Conservation (phyloP, 306 rosid genomes). For the Quercus alba region DNA sequence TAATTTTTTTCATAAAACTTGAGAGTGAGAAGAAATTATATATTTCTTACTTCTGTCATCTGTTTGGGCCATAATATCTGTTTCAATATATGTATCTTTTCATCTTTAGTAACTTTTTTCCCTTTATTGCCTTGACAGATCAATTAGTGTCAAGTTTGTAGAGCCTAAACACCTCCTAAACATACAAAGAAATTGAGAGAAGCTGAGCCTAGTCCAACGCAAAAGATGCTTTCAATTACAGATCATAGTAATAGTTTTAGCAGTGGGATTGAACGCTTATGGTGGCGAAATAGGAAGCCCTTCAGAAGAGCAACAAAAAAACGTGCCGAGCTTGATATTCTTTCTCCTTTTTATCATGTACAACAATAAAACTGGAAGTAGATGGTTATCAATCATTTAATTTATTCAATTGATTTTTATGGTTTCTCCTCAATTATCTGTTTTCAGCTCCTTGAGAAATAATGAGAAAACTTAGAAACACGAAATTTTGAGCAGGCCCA, state of each 20-base stretch:
- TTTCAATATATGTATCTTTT: no score
- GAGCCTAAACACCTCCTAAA: conserved; percentile 86
- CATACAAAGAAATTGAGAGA: conserved; percentile 49
- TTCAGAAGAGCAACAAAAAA: conserved; percentile 72
- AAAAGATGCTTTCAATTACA: conserved; percentile 22
- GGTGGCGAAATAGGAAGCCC: conserved; percentile 89
- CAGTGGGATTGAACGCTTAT: conserved; percentile 52
- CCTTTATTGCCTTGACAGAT: conserved; percentile 42
- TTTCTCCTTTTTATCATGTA: conserved; percentile 46
- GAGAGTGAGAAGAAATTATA: neutral
- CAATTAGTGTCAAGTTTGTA: conserved; percentile 42
- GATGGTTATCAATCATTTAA: conserved; percentile 48
- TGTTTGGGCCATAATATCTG: neutral
- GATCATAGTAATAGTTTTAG: conserved; percentile 30
- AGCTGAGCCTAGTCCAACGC: conserved; percentile 21
- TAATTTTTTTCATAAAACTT: neutral
- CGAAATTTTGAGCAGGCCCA: neutral
- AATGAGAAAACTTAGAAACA: neutral
- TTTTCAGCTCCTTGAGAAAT: conserved; percentile 17
- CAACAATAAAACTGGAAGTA: conserved; percentile 23
- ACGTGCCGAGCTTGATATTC: conserved; percentile 62
- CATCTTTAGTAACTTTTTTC: neutral
- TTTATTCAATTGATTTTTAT: conserved; percentile 67
- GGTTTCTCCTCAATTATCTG: conserved; percentile 29
- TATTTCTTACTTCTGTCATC: neutral